Evolutionary conservation across 768 basidiomycete species (phyloP), one percentile per base, ranked within the genome.

Genomic region (Lactarius tabidus): DNA sequence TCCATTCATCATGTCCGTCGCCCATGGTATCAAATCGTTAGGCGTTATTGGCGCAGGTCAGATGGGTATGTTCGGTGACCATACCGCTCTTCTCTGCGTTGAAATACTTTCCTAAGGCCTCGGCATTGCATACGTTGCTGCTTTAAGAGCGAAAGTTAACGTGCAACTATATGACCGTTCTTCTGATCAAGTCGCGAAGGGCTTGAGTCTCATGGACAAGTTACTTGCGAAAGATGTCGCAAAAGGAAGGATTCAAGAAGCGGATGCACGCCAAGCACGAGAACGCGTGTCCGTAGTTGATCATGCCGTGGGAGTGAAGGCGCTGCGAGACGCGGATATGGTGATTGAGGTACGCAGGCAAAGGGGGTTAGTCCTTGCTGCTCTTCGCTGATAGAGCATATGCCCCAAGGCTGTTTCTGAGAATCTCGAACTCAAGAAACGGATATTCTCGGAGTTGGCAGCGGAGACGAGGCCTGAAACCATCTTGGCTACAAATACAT

Each of bases 401-500:
- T 23, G 26, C 17, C n/a, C 38, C 9, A 69, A 95, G 88, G 96
- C 95, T 0, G 93, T 91, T 0, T 91, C 93, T 3, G 95, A 98
- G 76, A 85, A 87, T 48, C 78, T 95, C 26, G 73, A 82, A 1
- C 76, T 97, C 35, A 98, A 98, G 75, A 82, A 86, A 69, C 76
- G 79, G 6, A 85, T 98, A 67, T 97, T 98, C 75, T 75, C 80
- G 6, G 77, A 80, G 2, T 82, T 98, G 26, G 83, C 88, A 18
- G 82, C 82, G 56, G 84, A 88, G 71, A 74, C 94, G 57, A 80
- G 84, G 33, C 86, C 89, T 0, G 80, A 84, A 36, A 84, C 91
- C 9, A 94, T 98, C 57, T 80, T 98, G 26, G 95, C 95, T 0
- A 86, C 87, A 51, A 98, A 98, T 72, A 98, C 95, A 2, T 95